phyloP scores from a whole-genome alignment of 768 basidiomycete species.

The Lentinula aciculospora region DNA sequence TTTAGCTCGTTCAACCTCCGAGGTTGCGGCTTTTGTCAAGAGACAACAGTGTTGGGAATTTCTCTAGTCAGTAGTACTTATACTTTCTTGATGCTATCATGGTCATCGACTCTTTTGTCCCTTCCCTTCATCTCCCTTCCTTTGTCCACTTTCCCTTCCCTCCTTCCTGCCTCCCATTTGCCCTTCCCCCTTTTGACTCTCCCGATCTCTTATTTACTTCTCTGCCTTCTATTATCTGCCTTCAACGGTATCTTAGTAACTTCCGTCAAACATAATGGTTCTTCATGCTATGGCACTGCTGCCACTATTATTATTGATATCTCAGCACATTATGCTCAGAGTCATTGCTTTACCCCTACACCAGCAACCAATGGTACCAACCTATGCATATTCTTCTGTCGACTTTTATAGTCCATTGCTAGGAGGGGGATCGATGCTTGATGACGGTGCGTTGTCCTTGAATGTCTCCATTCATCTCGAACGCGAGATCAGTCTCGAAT shows the following conservation, averaged over 20 bases:
- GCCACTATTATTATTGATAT: background rate
- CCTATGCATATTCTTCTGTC: slow-evolving; percentile 9
- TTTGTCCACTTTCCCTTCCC: background rate
- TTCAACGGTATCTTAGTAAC: background rate
- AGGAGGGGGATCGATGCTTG: slow-evolving; percentile 64
- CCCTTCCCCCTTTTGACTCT: background rate
- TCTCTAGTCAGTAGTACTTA: background rate
- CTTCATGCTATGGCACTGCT: background rate
- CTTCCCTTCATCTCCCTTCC: background rate
- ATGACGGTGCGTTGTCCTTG: slow-evolving; percentile 32
- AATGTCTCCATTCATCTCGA: background rate
- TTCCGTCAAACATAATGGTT: background rate
- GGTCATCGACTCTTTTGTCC: background rate
- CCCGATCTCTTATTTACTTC: background rate
- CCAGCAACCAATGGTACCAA: background rate
- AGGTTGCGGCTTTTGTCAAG: background rate
- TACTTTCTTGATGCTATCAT: background rate
- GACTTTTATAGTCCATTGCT: slow-evolving; percentile 38
- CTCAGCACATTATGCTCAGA: background rate
- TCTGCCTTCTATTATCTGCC: background rate
- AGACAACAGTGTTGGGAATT: background rate
- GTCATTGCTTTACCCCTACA: background rate
- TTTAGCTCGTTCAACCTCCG: background rate
- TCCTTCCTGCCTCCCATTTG: background rate
- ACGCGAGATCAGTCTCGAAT: slow-evolving; percentile 24